Evolutionary conservation across 352 stramenopile genomes (phyloP).

Genomic region (Globisporangium sylvaticum): DNA sequence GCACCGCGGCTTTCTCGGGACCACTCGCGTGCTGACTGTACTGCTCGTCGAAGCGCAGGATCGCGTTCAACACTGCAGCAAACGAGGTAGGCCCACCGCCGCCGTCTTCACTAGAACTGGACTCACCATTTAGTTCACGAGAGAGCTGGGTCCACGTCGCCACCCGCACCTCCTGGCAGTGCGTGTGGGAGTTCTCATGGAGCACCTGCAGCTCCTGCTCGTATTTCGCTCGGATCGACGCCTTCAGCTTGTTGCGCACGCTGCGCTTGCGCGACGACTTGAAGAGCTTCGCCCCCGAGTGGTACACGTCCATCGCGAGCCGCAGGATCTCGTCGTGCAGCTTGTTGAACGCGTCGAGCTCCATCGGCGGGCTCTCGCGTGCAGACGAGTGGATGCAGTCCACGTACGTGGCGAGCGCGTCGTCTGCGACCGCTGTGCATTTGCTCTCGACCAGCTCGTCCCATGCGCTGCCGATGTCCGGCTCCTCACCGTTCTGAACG

Average conservation of each 20-base stretch:
- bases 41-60: constrained; percentile 48
- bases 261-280: constrained; percentile 37
- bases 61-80: constrained; percentile 34
- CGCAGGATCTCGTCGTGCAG: constrained; percentile 70
- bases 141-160: constrained; percentile 43
- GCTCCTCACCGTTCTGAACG: constrained; percentile 22
- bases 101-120: neutral
- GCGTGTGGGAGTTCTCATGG: constrained; percentile 39
- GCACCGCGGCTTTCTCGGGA: constrained; percentile 45
- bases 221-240: constrained; percentile 37
- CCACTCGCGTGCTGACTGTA: constrained; percentile 47
- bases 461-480: constrained; percentile 62
- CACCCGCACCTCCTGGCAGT: constrained; percentile 39
- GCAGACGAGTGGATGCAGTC: constrained; percentile 69
- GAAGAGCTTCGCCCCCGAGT: constrained; percentile 28
- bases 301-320: constrained; percentile 69
- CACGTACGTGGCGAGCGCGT: constrained; percentile 65
- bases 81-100: constrained; percentile 20
- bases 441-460: constrained; percentile 61
- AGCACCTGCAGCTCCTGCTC: constrained; percentile 36
- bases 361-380: constrained; percentile 51
- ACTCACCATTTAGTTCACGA: constrained; percentile 9
- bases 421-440: constrained; percentile 43
- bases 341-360: constrained; percentile 55
- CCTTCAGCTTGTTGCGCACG: constrained; percentile 51